phyloP scores from a whole-genome alignment of 2,329 filamentous ascomycete species.

The Basipetospora chlamydospora region DNA sequence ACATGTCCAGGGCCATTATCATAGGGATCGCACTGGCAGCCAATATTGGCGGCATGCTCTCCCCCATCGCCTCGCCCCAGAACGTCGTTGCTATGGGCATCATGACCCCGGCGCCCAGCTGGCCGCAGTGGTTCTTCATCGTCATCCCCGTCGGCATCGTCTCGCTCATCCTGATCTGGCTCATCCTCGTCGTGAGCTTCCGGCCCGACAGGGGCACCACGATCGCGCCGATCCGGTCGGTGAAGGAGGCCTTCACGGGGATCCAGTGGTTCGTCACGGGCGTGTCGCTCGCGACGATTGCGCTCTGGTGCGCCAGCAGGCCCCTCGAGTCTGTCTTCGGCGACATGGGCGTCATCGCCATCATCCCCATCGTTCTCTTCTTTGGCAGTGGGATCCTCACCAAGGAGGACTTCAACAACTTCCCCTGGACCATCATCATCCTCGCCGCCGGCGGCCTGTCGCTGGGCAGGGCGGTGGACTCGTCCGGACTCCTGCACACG shows the following conservation, averaged over 20 bases:
- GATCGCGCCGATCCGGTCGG: constrained; percentile 79
- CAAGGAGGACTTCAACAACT: constrained; percentile 99
- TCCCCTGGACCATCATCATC: constrained; percentile 99
- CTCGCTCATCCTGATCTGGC: constrained; percentile 78
- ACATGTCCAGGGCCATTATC: constrained; percentile 90
- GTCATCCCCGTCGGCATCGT: constrained; percentile 84
- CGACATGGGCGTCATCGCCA: constrained; percentile 96
- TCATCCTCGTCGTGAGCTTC: constrained; percentile 73
- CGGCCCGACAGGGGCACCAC: constrained; percentile 70
- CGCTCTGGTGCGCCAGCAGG: constrained; percentile 84
- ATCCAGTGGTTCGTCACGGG: constrained; percentile 86
- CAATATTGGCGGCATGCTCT: constrained; percentile 92
- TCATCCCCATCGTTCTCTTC: constrained; percentile 89
- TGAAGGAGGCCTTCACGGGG: constrained; percentile 77
- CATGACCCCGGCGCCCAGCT: constrained; percentile 82
- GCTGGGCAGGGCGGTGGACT: constrained; percentile 86
- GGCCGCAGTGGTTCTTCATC: constrained; percentile 96
- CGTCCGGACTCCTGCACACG: constrained; percentile 79
- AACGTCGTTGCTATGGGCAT: constrained; percentile 95
- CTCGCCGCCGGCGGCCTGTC: constrained; percentile 86
- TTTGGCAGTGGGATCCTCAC: constrained; percentile 93
- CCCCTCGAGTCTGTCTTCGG: constrained; percentile 79
- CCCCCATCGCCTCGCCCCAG: constrained; percentile 91
- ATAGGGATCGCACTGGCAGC: constrained; percentile 89
- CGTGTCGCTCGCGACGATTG: constrained; percentile 72